Base-by-base conservation (phyloP, 495 filamentous ascomycete genomes). In the Podospora comata region DNA sequence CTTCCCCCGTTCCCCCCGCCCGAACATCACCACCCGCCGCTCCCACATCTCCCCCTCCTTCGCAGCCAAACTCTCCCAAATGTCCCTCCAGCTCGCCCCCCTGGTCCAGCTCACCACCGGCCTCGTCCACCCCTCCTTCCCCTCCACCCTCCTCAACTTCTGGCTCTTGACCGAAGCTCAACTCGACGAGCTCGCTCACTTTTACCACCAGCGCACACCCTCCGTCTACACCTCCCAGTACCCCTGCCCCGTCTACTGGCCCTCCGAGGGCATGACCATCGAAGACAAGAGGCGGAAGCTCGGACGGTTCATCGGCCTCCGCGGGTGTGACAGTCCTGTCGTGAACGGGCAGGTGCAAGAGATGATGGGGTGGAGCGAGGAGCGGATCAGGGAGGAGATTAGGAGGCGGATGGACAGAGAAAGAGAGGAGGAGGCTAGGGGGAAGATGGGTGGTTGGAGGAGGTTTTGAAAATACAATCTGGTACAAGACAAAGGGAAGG, bases 191-290 rank as follows among this genome's bases (percentile, higher is more conserved):
- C 87, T 96, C 5, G 91, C 92, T 7, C 79, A 81, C 53, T 89
- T 90, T 75, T 95, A 92, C 78, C 88, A 93, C 77, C 92, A 97
- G 75, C 80, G 85, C 59, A 84, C 88, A 63, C 81, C 87, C 55
- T 71, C 78, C 76, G 19, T 68, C 0, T 86, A 80, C 72, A 89
- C 85, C 1, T 63, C 65, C 54, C 73, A 79, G n/a, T 95, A 96
- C 75, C 92, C 92, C 3, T 84, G 81, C 68, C 82, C 84, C 0
- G 79, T 86, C 23, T 60, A 70, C 4, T 82, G 71, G 81, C 79
- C 57, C 5, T 66, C 71, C 34, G 39, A 48, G 9, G 76, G 73
- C 26, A 62, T 79, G 69, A 75, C 79, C 60, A 61, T 88, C 1
- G 84, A 87, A 66, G 85, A 84, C 23, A 91, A 91, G 79, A 70